phyloP scores from a whole-genome alignment of 306 rosid genomes.

The Datisca glomerata region DNA sequence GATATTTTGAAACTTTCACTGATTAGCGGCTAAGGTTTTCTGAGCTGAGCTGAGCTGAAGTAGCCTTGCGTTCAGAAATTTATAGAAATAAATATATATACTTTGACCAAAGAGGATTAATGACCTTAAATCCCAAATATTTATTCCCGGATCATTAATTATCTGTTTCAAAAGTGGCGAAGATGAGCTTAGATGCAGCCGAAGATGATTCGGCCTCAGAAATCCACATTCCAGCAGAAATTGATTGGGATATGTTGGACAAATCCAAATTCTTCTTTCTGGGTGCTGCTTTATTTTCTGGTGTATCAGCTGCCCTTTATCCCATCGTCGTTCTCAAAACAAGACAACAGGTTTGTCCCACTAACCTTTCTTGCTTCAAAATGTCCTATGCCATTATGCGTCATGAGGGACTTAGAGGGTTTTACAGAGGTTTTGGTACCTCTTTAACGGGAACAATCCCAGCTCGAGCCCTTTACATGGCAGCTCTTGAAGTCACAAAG shows the following conservation, averaged over 20 bases:
- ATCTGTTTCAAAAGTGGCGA: constrained; percentile 37
- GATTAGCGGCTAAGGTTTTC: too few species aligned
- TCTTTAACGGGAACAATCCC: constrained; percentile 89
- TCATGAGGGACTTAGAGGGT: constrained; percentile 71
- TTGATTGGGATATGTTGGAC: constrained; percentile 97
- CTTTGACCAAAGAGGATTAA: too few species aligned
- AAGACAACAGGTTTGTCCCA: constrained; percentile 62
- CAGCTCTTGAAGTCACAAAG: constrained; percentile 74
- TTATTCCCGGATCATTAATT: too few species aligned
- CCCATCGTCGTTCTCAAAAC: constrained; percentile 81
- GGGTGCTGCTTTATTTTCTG: constrained; percentile 91
- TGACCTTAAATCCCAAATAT: too few species aligned
- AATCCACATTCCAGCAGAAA: constrained; percentile 69
- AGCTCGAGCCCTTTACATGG: constrained; percentile 92
- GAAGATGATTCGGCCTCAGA: constrained; percentile 70
- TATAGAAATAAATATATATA: too few species aligned
- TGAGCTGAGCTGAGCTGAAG: too few species aligned
- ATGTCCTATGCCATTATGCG: constrained; percentile 60
- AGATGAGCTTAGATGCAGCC: constrained; percentile 64
- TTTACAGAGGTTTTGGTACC: constrained; percentile 90
- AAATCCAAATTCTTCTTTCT: constrained; percentile 85
- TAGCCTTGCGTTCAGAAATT: too few species aligned
- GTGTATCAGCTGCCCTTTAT: constrained; percentile 69
- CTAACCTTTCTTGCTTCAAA: constrained; percentile 48
- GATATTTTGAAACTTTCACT: too few species aligned